Evolutionary conservation across 345 rosid genomes (phyloP).

Genomic region (Rhodamnia argentea): DNA sequence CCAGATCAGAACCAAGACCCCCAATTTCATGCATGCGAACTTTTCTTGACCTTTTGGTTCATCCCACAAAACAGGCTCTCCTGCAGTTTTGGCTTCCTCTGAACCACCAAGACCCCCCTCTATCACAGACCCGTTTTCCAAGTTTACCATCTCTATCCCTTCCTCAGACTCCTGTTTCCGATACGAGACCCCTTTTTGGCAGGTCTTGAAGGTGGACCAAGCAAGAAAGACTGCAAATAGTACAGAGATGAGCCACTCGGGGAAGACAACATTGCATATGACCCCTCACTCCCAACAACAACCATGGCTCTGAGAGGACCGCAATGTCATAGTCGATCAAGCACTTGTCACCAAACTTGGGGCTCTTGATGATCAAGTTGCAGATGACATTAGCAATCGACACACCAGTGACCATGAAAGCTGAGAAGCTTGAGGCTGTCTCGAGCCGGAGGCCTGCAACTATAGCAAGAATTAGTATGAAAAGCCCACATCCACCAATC

Average conservation of each 20-base stretch:
- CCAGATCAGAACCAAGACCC: slow-evolving; percentile 57
- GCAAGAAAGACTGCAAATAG: slow-evolving; percentile 57
- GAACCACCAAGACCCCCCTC: neutral
- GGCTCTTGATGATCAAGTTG: slow-evolving; percentile 24
- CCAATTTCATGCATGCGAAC: slow-evolving; percentile 64
- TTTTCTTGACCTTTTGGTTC: slow-evolving; percentile 3
- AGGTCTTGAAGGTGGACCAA: slow-evolving; percentile 71
- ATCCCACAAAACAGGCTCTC: slow-evolving; percentile 32
- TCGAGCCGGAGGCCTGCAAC: slow-evolving; percentile 63
- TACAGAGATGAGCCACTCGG: slow-evolving; percentile 72
- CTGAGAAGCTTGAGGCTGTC: slow-evolving; percentile 72
- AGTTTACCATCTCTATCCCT: slow-evolving; percentile 6
- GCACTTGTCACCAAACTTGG: slow-evolving; percentile 28
- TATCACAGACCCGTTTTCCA: neutral
- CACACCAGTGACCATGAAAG: slow-evolving; percentile 91
- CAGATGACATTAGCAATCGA: slow-evolving; percentile 62
- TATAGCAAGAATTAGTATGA: slow-evolving; percentile 59
- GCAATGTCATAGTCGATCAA: slow-evolving; percentile 64
- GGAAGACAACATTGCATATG: slow-evolving; percentile 57
- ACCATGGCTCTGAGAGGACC: slow-evolving; percentile 67
- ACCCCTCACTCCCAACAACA: slow-evolving; percentile 92
- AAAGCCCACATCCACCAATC: slow-evolving; percentile 88
- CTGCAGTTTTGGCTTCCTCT: slow-evolving; percentile 15
- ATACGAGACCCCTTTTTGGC: slow-evolving; percentile 36
- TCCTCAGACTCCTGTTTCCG: slow-evolving; percentile 60